phyloP scores from a whole-genome alignment of 495 filamentous ascomycete species.

The Parmelia sp. region DNA sequence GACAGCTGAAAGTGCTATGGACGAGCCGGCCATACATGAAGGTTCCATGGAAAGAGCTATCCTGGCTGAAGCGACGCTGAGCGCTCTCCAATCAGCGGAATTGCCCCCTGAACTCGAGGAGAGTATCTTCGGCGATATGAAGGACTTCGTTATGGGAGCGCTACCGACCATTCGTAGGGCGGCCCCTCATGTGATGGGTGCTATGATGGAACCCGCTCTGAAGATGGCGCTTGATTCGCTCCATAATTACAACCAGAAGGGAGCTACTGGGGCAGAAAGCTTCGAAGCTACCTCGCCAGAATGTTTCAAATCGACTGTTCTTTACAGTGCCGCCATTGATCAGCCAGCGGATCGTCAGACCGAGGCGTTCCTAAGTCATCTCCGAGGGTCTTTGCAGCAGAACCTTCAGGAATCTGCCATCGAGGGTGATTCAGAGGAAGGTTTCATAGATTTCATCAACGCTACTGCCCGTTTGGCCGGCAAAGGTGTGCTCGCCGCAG shows the following conservation, averaged over 20 bases:
- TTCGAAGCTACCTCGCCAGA: constrained; percentile 11
- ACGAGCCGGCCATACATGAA: constrained; percentile 10
- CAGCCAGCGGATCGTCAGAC: constrained; percentile 19
- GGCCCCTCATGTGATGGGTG: constrained; percentile 24
- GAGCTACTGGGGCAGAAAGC: constrained; percentile 18
- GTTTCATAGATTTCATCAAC: constrained; percentile 28
- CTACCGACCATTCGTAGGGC: constrained; percentile 21
- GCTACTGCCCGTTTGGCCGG: constrained; percentile 26
- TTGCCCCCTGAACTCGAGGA: constrained; percentile 17
- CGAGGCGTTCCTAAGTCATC: constrained; percentile 22
- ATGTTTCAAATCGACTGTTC: constrained; percentile 5
- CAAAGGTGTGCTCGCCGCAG: constrained; percentile 22
- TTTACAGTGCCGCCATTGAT: constrained; percentile 21
- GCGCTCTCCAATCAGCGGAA: constrained; percentile 19
- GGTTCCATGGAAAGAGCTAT: constrained; percentile 32
- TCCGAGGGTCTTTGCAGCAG: constrained; percentile 15
- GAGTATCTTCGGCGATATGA: constrained; percentile 26
- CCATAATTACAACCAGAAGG: constrained; percentile 22
- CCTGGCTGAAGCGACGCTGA: constrained; percentile 32
- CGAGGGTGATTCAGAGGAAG: constrained; percentile 25
- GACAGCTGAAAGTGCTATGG: constrained; percentile 17
- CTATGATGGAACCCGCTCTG: constrained; percentile 26
- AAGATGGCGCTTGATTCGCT: constrained; percentile 24
- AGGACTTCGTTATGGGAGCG: constrained; percentile 17
- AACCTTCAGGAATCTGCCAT: constrained; percentile 22